These are phyloP conservation scores for Nakazawaea holstii DNA, from an alignment of 805 yeast genomes.

Conservation along the genomic window DNA sequence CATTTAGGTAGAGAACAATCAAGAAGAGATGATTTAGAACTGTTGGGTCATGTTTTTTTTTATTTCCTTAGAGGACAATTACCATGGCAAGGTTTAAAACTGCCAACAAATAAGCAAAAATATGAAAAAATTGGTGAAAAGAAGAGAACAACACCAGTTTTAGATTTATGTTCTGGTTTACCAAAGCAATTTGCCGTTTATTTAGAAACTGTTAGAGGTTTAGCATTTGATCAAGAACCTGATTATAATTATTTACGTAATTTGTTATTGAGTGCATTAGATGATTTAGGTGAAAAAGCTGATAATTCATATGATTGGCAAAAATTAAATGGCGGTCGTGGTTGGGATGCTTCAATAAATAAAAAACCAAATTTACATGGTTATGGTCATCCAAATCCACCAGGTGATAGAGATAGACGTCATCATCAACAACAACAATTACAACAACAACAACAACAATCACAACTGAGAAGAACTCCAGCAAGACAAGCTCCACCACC, in stretches of 20 bases:
- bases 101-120: constrained; percentile 96
- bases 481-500: constrained; percentile 9
- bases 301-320: constrained; percentile 98
- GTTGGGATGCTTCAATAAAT: constrained; percentile 88
- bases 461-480: constrained; percentile 18
- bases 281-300: constrained; percentile 59
- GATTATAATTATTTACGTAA: constrained; percentile 84
- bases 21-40: constrained; percentile 94
- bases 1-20: constrained; percentile 96
- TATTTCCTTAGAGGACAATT: constrained; percentile 90
- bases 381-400: constrained; percentile 92
- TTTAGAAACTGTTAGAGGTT: constrained; percentile 78
- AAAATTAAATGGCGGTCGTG: constrained; percentile 91
- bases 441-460: constrained; percentile 15
- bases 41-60: constrained; percentile 93
- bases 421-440: constrained; percentile 21
- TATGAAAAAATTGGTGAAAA: constrained; percentile 97
- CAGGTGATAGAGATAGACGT: constrained; percentile 44
- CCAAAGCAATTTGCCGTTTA: constrained; percentile 94
- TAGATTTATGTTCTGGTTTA: constrained; percentile 80
- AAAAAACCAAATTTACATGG: constrained; percentile 94
- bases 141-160: constrained; percentile 83
- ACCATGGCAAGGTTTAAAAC: constrained; percentile 99
- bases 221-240: constrained; percentile 91
- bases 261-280: constrained; percentile 72